Evolutionary conservation across 2,329 filamentous ascomycete species (phyloP), one percentile per base, ranked within the genome.

Genomic region (Gremmenia infestans): DNA sequence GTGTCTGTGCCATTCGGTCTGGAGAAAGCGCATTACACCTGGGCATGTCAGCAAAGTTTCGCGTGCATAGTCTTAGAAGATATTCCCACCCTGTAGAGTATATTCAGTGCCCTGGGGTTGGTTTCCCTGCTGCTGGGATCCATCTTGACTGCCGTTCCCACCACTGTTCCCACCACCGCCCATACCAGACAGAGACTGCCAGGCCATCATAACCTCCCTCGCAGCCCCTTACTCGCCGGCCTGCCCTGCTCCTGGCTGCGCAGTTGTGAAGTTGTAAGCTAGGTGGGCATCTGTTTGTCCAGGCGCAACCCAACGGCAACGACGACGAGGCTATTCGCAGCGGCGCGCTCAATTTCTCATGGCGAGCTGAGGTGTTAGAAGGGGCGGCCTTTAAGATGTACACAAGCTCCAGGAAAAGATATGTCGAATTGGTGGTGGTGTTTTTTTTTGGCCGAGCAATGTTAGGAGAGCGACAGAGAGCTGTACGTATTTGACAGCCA

Each of bases 21-120:
- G 94, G 40, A 99, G 84, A 72, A 99, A 99, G 73, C 94, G 92
- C 94, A 99, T 99, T 39, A 99, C 94, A 70, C 94, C 90, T 94
- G 96, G 40, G 96, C 91, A 68, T 91, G 87, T 92, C 63, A 57
- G 54, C 51, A 43, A 8, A 25, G 5, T 37, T 23, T 14, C 4
- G 8, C 39, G 14, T 1, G 1, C 32, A 36, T 9, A 15, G 14
- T 6, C 45, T 42, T 51, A 25, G 8, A 7, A 15, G 15, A 15
- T 37, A 36, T 22, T 39, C 61, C 60, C 70, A 88, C 85, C 86
- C 77, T 88, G 86, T 62, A 89, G 71, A 55, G 86, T 88, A 70
- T 89, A 89, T 69, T 88, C 86, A 3, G 86, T 88, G 58, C 84
- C 86, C 66, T 80, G 76, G 28, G 76, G 80, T 71, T 73, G 82